phyloP scores from a whole-genome alignment of 1,284 basidiomycete species.

The Grifola frondosa region DNA sequence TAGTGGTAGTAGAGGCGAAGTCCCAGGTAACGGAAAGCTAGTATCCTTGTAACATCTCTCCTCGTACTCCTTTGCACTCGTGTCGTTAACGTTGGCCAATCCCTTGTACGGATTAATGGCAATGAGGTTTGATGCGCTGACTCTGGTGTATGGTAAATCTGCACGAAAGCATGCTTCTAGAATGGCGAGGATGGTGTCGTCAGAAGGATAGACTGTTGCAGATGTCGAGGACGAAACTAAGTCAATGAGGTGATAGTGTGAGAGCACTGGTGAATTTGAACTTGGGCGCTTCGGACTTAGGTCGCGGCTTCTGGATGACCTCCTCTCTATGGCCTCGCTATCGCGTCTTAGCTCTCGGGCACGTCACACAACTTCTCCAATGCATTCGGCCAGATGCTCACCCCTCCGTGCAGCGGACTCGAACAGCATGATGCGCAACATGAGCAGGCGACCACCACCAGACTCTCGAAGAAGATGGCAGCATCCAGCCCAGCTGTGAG shows the following conservation, averaged over 20 bases:
- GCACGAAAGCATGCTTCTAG: conserved; percentile 84
- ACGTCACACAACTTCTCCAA: too few relatives aligned
- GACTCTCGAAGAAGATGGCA: too few relatives aligned
- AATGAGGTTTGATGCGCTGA: conserved; percentile 72
- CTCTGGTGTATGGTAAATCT: conserved; percentile 80
- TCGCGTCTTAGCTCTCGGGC: too few relatives aligned
- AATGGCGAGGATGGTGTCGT: conserved; percentile 76
- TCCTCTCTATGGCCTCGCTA: too few relatives aligned
- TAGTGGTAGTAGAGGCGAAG: conserved; percentile 70
- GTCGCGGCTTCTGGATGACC: too few relatives aligned
- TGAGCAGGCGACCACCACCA: too few relatives aligned
- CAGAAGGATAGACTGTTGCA: conserved; percentile 75
- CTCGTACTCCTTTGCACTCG: conserved; percentile 79
- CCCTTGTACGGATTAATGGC: conserved; percentile 86
- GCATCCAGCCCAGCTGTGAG: too few relatives aligned
- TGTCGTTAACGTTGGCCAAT: conserved; percentile 79
- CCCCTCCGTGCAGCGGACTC: too few relatives aligned
- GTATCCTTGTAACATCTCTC: conserved; percentile 79
- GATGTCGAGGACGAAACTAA: conserved; percentile 69
- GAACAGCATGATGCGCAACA: too few relatives aligned
- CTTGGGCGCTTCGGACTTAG: too few relatives aligned
- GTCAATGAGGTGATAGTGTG: conserved; percentile 61
- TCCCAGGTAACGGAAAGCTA: conserved; percentile 56
- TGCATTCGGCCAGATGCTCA: too few relatives aligned
- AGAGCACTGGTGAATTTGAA: too few relatives aligned